These are phyloP conservation scores for Triticum aestivum DNA, from an alignment of 176 grass and related monocot genomes.

Conservation along the genomic window IWGSC_CS_RefSeq_v2.1 NC_057813.1:687142509-687143008, in stretches of 20 bases:
- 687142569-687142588: slow-evolving; percentile 65
- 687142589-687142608: slow-evolving; percentile 84
- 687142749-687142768: slow-evolving; percentile 30
- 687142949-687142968: slow-evolving; percentile 43
- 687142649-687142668: slow-evolving; percentile 70
- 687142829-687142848: slow-evolving; percentile 67
- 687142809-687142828: slow-evolving; percentile 58
- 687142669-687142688: slow-evolving; percentile 47
- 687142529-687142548: slow-evolving; percentile 53
- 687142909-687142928: slow-evolving; percentile 53
- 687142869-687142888: slow-evolving; percentile 34
- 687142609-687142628: slow-evolving; percentile 55
- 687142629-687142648: slow-evolving; percentile 54
- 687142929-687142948: slow-evolving; percentile 52
- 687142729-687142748: slow-evolving; percentile 18
- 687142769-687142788: slow-evolving; percentile 59
- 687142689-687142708: slow-evolving; percentile 36
- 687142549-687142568: slow-evolving; percentile 47
- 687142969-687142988: slow-evolving; percentile 51
- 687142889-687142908: slow-evolving; percentile 56
- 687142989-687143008: slow-evolving; percentile 36
- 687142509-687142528: slow-evolving; percentile 55
- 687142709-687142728: slow-evolving; percentile 68
- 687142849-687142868: slow-evolving; percentile 66
- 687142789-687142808: slow-evolving; percentile 68